Conservation (phyloP, 768 basidiomycete species). For the Macrocybe gigantea region DNA sequence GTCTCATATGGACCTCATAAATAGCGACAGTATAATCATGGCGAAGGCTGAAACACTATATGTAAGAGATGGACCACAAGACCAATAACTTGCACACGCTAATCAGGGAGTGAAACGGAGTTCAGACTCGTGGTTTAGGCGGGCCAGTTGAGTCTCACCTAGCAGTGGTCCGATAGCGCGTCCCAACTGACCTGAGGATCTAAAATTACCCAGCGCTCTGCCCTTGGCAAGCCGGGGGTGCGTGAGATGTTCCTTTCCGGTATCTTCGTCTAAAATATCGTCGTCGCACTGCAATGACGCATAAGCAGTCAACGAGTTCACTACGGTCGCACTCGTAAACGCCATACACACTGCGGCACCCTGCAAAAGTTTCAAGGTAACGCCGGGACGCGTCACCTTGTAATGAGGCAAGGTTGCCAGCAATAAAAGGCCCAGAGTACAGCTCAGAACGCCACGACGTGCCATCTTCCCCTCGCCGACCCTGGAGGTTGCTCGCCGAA, state of each 20-base stretch:
- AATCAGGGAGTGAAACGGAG: conserved; percentile 13
- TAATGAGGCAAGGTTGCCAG: conserved; percentile 68
- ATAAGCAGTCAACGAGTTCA: conserved; percentile 86
- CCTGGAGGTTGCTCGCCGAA: conserved; percentile 71
- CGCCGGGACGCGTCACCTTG: conserved; percentile 29
- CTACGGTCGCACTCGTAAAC: conserved; percentile 93
- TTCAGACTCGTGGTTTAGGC: conserved; percentile 3
- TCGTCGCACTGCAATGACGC: conserved; percentile 92
- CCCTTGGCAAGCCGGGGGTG: conserved; percentile 78
- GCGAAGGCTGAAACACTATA: conserved; percentile 59
- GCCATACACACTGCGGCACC: conserved; percentile 81
- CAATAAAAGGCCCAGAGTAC: conserved; percentile 62
- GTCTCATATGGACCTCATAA: conserved; percentile 40
- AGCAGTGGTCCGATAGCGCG: conserved; percentile 88
- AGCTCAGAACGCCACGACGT: conserved; percentile 69
- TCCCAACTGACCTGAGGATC: conserved; percentile 92
- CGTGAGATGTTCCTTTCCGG: conserved; percentile 47
- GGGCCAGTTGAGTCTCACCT: conserved; percentile 39
- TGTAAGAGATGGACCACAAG: conserved; percentile 76
- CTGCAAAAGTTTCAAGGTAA: conserved; percentile 51
- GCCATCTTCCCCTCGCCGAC: conserved; percentile 83
- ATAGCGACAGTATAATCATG: conserved; percentile 53
- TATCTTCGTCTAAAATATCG: conserved; percentile 43
- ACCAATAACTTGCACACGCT: conserved; percentile 90
- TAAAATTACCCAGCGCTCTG: conserved; percentile 76